Percentiles rank a stretch among this genome's conserved stretches.
Conservation (phyloP, 176 grass and related monocot genomes). For the Eragrostis curvula region DNA sequence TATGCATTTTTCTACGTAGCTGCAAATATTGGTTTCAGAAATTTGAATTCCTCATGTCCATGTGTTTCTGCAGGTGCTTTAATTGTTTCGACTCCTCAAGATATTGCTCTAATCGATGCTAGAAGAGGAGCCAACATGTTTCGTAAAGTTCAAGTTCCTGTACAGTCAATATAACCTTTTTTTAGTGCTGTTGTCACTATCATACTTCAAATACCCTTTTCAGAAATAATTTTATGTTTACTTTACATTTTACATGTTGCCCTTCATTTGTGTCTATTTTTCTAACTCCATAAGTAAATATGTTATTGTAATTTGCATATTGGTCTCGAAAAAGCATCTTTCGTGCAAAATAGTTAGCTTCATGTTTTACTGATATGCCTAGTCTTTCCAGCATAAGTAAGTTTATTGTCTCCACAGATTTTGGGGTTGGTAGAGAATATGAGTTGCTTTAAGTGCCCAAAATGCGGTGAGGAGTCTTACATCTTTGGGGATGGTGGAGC, state of each 20-base stretch:
- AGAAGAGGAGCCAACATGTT: slow-evolving; percentile 98
- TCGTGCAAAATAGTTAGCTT: slow-evolving; percentile 8
- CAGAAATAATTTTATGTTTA: background rate
- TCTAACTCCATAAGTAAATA: background rate
- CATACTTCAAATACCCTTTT: background rate
- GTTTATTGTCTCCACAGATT: slow-evolving; percentile 58
- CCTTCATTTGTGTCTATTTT: background rate
- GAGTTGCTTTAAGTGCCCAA: slow-evolving; percentile 96
- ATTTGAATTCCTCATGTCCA: slow-evolving; percentile 15
- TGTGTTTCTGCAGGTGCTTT: slow-evolving; percentile 73
- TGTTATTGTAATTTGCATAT: background rate
- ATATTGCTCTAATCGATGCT: slow-evolving; percentile 96
- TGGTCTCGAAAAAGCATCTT: background rate
- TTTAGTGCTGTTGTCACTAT: background rate
- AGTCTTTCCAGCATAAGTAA: slow-evolving; percentile 14
- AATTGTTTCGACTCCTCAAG: slow-evolving; percentile 98
- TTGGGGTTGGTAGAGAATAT: slow-evolving; percentile 95
- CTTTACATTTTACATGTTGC: background rate
- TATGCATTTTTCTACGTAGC: slow-evolving; percentile 22
- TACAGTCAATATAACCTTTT: slow-evolving; percentile 47
- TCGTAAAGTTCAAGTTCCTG: slow-evolving; percentile 95
- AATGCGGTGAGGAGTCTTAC: slow-evolving; percentile 81
- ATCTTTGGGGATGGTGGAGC: slow-evolving; percentile 88
- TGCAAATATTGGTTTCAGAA: background rate
- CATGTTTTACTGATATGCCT: slow-evolving; percentile 5